Conservation (phyloP, 768 basidiomycete genomes). For the Amanita exitialis region DNA sequence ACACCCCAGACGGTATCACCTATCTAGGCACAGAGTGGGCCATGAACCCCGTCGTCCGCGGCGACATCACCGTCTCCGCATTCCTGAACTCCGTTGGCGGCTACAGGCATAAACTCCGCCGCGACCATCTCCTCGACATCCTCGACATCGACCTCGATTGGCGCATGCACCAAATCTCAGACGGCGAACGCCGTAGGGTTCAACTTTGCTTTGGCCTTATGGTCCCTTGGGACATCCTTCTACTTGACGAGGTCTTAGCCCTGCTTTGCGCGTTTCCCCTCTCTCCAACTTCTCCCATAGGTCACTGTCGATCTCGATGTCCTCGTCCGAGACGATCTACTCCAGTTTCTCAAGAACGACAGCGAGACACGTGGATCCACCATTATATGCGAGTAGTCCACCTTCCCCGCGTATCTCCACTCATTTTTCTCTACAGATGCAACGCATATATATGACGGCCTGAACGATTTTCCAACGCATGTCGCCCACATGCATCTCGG, state of each 20-base stretch:
- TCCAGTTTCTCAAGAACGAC: constrained; percentile 79
- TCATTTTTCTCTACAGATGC: constrained; percentile 47
- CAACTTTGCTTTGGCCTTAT: constrained; percentile 96
- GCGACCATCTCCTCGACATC: constrained; percentile 81
- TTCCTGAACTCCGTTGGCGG: constrained; percentile 98
- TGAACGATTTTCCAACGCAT: constrained; percentile 88
- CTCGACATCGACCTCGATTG: constrained; percentile 93
- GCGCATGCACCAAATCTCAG: constrained; percentile 94
- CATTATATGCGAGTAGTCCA: constrained; percentile 57
- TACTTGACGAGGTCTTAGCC: constrained; percentile 78
- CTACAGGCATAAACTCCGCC: constrained; percentile 82
- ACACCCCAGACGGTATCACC: constrained; percentile 73
- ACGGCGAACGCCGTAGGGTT: constrained; percentile 86
- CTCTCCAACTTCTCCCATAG: constrained; percentile 24
- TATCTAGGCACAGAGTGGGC: constrained; percentile 97
- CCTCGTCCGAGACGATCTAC: constrained; percentile 84
- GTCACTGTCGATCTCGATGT: constrained; percentile 98
- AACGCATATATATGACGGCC: constrained; percentile 94
- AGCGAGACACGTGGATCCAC: constrained; percentile 75
- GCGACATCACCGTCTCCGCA: constrained; percentile 85
- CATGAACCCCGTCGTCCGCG: constrained; percentile 92
- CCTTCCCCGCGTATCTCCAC: not conserved
- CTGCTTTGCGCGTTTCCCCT: constrained; percentile 3
- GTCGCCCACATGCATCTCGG: constrained; percentile 89
- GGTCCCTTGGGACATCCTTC: constrained; percentile 85